Conservation (phyloP, 2,329 filamentous ascomycete species). For the Trichoderma atroviride region DNA sequence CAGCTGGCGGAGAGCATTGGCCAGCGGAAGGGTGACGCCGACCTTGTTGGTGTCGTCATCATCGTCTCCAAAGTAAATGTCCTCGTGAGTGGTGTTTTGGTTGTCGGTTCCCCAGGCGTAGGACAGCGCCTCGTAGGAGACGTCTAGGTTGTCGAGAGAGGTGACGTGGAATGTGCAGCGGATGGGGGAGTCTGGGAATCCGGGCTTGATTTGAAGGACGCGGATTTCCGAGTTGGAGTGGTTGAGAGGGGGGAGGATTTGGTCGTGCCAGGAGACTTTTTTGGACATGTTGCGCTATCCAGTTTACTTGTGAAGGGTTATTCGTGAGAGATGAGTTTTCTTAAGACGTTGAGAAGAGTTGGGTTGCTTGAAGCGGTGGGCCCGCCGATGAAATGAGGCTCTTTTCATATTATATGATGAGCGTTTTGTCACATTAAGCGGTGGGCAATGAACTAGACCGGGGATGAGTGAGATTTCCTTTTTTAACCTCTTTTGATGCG, state of each 20-base stretch:
- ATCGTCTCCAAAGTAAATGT: conserved; percentile 10
- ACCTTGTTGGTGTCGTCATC: neutral
- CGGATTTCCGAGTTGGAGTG: conserved; percentile 10
- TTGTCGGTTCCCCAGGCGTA: conserved; percentile 8
- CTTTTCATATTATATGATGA: neutral
- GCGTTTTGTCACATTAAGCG: neutral
- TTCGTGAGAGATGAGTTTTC: neutral
- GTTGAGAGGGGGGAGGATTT: neutral
- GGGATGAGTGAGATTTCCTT: neutral
- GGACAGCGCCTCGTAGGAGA: conserved; percentile 12
- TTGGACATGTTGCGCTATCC: neutral
- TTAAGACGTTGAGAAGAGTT: neutral
- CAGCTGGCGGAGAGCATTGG: conserved; percentile 1
- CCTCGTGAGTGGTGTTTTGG: neutral
- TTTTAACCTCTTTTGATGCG: neutral
- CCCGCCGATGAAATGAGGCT: neutral
- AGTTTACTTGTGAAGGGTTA: neutral
- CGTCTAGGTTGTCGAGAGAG: neutral
- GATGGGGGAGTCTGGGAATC: conserved; percentile 3
- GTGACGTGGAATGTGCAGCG: neutral
- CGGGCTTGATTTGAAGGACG: neutral
- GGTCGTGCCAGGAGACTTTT: conserved; percentile 16
- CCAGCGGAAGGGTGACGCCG: neutral
- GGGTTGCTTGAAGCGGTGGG: neutral
- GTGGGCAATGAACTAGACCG: neutral